A percentile compares a stretch with the other conserved stretches of the same genome.
phyloP scores from a whole-genome alignment of 2,329 filamentous ascomycete genomes.

The Tolypocladium nubicola region DNA sequence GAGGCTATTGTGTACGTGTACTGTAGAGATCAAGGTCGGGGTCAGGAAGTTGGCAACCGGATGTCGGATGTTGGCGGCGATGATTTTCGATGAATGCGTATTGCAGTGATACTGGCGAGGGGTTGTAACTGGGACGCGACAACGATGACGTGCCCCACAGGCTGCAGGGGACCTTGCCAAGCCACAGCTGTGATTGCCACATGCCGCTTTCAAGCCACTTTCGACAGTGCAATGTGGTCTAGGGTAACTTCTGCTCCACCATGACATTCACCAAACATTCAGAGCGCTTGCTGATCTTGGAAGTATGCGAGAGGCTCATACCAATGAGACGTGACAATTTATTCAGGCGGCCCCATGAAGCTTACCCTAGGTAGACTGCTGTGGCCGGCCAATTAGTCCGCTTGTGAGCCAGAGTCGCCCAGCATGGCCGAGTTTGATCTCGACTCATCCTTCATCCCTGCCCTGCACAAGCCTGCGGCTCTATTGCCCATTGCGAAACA shows the following conservation, averaged over 20 bases:
- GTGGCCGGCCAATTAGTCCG: neutral
- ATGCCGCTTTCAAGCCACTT: neutral
- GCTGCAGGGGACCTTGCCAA: conserved; percentile 4
- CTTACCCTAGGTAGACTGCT: neutral
- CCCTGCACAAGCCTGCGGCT: conserved; percentile 74
- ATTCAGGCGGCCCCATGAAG: neutral
- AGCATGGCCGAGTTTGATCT: conserved; percentile 47
- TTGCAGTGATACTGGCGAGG: conserved; percentile 1
- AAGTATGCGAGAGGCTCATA: neutral
- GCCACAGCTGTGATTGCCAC: conserved; percentile 10
- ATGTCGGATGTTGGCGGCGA: neutral
- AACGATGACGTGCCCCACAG: conserved; percentile 28
- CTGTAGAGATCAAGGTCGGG: neutral
- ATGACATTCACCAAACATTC: neutral
- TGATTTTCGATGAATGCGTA: neutral
- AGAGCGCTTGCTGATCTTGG: neutral
- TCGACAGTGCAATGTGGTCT: neutral
- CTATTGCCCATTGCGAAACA: conserved; percentile 83
- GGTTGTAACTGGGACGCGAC: conserved; percentile 4
- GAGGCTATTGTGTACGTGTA: neutral
- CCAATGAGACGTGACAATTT: neutral
- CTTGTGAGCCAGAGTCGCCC: neutral
- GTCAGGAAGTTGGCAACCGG: neutral
- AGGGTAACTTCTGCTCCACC: neutral
- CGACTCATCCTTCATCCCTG: conserved; percentile 57